These are phyloP conservation scores for Evernia prunastri DNA, from an alignment of 495 filamentous ascomycete species.

Conservation along the genomic window DNA sequence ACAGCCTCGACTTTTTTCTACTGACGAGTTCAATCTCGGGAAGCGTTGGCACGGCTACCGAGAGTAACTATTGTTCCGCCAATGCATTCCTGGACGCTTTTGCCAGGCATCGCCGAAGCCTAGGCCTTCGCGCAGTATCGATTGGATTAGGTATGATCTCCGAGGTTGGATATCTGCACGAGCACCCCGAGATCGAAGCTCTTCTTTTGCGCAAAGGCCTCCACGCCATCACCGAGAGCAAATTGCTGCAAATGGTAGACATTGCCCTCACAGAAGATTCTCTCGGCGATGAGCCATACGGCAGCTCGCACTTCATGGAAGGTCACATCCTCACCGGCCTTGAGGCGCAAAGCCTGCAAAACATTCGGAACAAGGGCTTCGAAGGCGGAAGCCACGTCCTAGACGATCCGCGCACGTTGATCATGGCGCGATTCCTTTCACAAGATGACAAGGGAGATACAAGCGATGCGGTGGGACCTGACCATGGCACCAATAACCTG, in stretches of 20 bases:
- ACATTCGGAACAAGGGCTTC: conserved; percentile 27
- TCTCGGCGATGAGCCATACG: background rate
- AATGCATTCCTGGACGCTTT: conserved; percentile 28
- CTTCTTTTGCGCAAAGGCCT: conserved; percentile 31
- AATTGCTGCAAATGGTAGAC: conserved; percentile 34
- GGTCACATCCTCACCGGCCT: conserved; percentile 28
- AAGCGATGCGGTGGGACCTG: background rate
- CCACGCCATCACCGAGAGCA: conserved; percentile 32
- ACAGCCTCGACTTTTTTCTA: conserved; percentile 28
- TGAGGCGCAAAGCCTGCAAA: conserved; percentile 23
- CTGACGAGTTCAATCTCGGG: conserved; percentile 23
- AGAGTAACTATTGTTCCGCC: conserved; percentile 21
- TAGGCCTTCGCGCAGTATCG: conserved; percentile 15
- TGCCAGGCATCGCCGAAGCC: too few species aligned
- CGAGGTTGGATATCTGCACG: conserved; percentile 33
- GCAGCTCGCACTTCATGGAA: background rate
- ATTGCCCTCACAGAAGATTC: conserved; percentile 23
- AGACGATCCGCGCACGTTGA: too few species aligned
- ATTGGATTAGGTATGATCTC: conserved; percentile 27
- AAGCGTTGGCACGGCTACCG: conserved; percentile 16
- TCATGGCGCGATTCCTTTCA: background rate
- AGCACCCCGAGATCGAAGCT: conserved; percentile 34
- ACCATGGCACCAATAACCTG: background rate
- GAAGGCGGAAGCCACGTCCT: conserved; percentile 23
- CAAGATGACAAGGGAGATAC: background rate